phyloP scores from a whole-genome alignment of 129 eudicot species.

The Daucus carota region DNA sequence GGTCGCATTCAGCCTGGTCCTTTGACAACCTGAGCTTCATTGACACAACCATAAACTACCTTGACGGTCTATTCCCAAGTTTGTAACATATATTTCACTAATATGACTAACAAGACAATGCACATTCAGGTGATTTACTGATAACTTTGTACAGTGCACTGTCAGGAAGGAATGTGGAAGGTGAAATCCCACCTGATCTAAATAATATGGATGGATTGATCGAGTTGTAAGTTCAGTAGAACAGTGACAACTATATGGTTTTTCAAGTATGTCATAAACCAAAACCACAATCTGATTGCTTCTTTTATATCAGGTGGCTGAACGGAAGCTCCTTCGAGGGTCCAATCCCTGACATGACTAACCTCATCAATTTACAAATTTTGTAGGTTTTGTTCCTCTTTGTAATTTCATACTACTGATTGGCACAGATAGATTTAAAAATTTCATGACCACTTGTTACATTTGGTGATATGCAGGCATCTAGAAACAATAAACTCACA shows the following conservation, averaged over 20 bases:
- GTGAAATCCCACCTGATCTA: slow-evolving; percentile 67
- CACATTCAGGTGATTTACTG: slow-evolving; percentile 12
- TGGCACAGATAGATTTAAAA: background rate
- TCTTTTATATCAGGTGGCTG: slow-evolving; percentile 58
- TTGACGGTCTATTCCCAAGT: background rate
- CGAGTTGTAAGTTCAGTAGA: slow-evolving; percentile 66
- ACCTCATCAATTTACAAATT: slow-evolving; percentile 61
- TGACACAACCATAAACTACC: background rate
- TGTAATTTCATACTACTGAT: background rate
- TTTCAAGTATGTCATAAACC: background rate
- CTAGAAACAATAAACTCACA: slow-evolving; percentile 72
- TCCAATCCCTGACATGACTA: slow-evolving; percentile 79
- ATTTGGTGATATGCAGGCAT: slow-evolving; percentile 55
- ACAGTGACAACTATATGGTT: background rate
- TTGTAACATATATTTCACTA: background rate
- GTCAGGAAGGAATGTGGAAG: slow-evolving; percentile 62
- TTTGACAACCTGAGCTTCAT: background rate
- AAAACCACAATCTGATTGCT: background rate
- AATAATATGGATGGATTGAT: slow-evolving; percentile 72
- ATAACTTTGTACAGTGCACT: slow-evolving; percentile 44
- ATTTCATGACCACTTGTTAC: slow-evolving; percentile 14
- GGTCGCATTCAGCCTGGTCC: background rate
- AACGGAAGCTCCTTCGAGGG: slow-evolving; percentile 69
- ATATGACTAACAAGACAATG: background rate
- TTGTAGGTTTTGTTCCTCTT: slow-evolving; percentile 39